A percentile compares a stretch with the other conserved stretches of the same genome.
These are phyloP conservation scores for Hyparrhenia diplandra DNA, from an alignment of 176 grass and related monocot species.

Conservation along the genomic window DNA sequence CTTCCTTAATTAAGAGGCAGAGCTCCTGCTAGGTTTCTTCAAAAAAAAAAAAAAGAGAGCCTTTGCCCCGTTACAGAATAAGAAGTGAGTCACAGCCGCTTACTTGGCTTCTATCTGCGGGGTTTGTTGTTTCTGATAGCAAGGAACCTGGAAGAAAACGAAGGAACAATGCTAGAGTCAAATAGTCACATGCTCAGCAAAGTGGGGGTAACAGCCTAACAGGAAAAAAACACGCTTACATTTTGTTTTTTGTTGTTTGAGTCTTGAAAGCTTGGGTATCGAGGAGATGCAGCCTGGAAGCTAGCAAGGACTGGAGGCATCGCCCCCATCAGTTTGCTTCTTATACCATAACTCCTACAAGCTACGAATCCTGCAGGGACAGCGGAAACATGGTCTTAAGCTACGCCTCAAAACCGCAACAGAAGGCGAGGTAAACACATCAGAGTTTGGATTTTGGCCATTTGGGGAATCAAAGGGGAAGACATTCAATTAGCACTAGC, in stretches of 20 bases:
- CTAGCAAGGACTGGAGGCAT: slow-evolving; percentile 3
- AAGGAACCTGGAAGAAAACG: slow-evolving; percentile 50
- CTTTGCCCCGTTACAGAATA: not conserved
- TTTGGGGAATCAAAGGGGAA: not conserved
- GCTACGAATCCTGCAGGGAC: slow-evolving; percentile 37
- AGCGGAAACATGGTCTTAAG: not conserved
- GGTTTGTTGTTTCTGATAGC: slow-evolving; percentile 53
- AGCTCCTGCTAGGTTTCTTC: no score
- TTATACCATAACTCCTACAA: not conserved
- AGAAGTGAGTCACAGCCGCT: not conserved
- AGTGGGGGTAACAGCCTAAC: not conserved
- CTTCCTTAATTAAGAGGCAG: no score
- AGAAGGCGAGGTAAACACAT: not conserved
- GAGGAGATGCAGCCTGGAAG: slow-evolving; percentile 5
- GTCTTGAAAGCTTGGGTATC: not conserved
- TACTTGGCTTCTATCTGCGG: slow-evolving; percentile 59
- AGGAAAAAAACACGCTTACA: slow-evolving; percentile 26
- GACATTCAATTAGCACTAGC: not conserved
- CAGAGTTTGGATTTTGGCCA: no score
- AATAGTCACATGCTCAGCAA: not conserved
- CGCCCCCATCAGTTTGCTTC: not conserved
- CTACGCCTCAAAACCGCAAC: not conserved
- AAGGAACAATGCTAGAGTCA: slow-evolving; percentile 3
- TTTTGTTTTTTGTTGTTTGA: slow-evolving; percentile 32
- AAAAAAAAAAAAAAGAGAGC: no score